Evolutionary conservation across 257 asterid genomes (phyloP).

Genomic region (Ilex aquifolium): DNA sequence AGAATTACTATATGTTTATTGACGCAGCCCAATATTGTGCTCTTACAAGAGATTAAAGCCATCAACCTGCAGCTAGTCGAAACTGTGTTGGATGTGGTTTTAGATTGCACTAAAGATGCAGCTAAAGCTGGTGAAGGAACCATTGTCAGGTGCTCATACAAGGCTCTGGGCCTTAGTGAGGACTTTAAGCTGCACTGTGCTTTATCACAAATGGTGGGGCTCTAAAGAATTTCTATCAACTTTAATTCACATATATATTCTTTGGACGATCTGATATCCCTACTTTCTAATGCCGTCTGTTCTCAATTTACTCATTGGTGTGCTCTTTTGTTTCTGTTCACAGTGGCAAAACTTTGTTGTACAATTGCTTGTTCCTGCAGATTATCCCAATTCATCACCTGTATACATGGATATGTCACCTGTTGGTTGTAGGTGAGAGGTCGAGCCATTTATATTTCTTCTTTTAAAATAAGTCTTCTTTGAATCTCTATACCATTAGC

Average conservation of each 20-base stretch:
- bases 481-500: too few relatives aligned
- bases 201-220: background rate
- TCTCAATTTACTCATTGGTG: background rate
- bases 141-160: slow-evolving; percentile 31
- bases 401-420: background rate
- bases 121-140: slow-evolving; percentile 20
- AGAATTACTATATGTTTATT: background rate
- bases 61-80: slow-evolving; percentile 38
- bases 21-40: slow-evolving; percentile 22
- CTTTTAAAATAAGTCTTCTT: background rate
- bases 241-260: too few relatives aligned
- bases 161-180: slow-evolving; percentile 27
- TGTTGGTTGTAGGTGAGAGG: background rate
- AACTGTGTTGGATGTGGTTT: slow-evolving; percentile 30
- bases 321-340: background rate
- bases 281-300: background rate
- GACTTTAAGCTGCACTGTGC: background rate
- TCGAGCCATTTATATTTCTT: background rate
- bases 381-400: background rate
- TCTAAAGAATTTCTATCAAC: too few relatives aligned
- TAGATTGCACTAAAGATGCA: slow-evolving; percentile 13
- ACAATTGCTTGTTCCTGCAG: background rate
- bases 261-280: too few relatives aligned
- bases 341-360: background rate
- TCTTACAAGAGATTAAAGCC: slow-evolving; percentile 42